phyloP scores from a whole-genome alignment of 2,329 filamentous ascomycete species.

The Pseudohalonectria lignicola region DNA sequence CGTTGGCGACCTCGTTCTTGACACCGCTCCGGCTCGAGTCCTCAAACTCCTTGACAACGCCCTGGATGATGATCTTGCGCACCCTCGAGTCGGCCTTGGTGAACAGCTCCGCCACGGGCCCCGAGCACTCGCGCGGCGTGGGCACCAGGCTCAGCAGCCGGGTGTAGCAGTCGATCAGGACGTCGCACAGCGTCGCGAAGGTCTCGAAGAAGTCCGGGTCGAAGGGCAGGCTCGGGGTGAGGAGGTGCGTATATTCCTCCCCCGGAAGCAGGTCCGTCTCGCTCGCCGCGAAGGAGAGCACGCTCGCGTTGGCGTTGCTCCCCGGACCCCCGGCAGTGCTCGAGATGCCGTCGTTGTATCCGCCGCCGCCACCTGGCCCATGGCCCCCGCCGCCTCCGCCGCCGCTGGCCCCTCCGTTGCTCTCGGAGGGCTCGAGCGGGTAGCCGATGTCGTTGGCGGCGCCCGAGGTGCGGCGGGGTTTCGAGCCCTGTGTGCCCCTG shows the following conservation, averaged over 20 bases:
- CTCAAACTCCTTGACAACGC: constrained; percentile 86
- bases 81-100: constrained; percentile 79
- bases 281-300: constrained; percentile 47
- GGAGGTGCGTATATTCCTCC: constrained; percentile 77
- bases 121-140: constrained; percentile 61
- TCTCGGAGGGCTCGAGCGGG: constrained; percentile 15
- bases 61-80: constrained; percentile 79
- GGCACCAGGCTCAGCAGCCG: constrained; percentile 65
- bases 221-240: constrained; percentile 89
- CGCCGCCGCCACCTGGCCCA: constrained; percentile 13
- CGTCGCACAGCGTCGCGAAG: constrained; percentile 90
- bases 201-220: constrained; percentile 97
- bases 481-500: constrained; percentile 43
- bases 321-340: constrained; percentile 7
- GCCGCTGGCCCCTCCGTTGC: constrained; percentile 13
- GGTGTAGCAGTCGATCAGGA: constrained; percentile 85
- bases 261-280: constrained; percentile 62
- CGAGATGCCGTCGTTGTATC: constrained; percentile 18
- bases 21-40: constrained; percentile 67
- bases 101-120: constrained; percentile 71
- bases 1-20: constrained; percentile 68
- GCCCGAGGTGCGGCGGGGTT: constrained; percentile 45
- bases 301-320: constrained; percentile 20
- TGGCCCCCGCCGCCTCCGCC: constrained; percentile 8
- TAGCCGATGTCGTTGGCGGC: constrained; percentile 23